Evolutionary conservation across 148 eudicot species (phyloP).

Genomic region (Silene latifolia): DNA sequence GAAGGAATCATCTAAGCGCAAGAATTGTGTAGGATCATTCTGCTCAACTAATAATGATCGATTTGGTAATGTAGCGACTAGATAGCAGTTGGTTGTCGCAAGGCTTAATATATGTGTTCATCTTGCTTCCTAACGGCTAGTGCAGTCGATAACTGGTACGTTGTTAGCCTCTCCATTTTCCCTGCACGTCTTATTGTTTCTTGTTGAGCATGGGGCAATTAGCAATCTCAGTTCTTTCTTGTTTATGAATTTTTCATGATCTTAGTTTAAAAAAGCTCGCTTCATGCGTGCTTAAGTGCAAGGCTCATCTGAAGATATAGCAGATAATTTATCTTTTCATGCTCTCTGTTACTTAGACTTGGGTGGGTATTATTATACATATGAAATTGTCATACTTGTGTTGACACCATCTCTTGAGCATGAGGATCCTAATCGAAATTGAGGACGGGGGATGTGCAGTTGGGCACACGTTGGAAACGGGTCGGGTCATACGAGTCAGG

Average conservation of each 20-base stretch:
- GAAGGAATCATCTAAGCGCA: neutral
- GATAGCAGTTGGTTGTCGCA: neutral
- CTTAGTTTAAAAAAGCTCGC: neutral
- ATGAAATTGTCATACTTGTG: no score
- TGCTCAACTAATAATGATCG: neutral
- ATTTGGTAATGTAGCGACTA: no score
- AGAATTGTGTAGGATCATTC: neutral
- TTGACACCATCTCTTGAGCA: no score
- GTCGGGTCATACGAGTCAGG: no score
- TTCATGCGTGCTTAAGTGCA: no score
- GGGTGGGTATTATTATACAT: no score
- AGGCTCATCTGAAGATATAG: no score
- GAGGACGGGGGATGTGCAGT: no score
- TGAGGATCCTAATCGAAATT: no score
- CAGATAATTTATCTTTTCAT: no score
- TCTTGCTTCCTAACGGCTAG: neutral
- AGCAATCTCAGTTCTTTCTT: neutral
- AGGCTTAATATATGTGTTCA: neutral
- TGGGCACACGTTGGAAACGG: no score
- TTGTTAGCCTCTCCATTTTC: neutral
- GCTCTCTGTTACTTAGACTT: no score
- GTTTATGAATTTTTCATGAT: neutral
- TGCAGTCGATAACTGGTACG: neutral
- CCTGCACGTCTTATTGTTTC: neutral
- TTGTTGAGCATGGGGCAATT: neutral